Evolutionary conservation across 176 grass and related monocot species (phyloP), one percentile per base, ranked within the genome.

Genomic region (Aegilops bicornis): DNA sequence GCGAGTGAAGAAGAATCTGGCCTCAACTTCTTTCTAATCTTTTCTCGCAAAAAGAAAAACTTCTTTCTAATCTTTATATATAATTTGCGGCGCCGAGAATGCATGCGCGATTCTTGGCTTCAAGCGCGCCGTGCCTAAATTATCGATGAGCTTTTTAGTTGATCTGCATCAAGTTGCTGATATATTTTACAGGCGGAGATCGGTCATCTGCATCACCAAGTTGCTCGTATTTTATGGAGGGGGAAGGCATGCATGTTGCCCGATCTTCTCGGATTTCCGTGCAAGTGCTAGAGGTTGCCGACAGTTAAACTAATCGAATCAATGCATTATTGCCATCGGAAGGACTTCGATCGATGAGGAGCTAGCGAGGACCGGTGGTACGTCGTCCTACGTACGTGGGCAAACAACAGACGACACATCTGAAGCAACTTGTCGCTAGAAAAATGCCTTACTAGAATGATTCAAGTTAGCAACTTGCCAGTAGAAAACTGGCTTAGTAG

Each of bases 321-420:
- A 54, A 32, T 20, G 45, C 27, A 76, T 76, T 30, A 50, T 76
- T 76, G 42, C 54, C 6, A 63, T 76, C 22, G 79, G 60, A 29
- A 60, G 52, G 76, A 52, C 36, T 15, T 47, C 10, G 33, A 35
- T 35, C 27, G 13, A 48, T 17, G 66, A 69, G 54, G 17, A 0
- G 48, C 48, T 52, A 17, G 65, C 1, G 27, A 77, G 33, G 25
- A 39, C 62, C 6, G 0, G 47, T 75, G 7, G 80, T 74, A 30
- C 7, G 43, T 76, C 25, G 73, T 75, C 72, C 13, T 13, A 73
- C 13, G 69, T 73, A 48, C 72, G 42, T 86, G 79, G n/a, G 37
- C 36, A 3, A 71, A 72, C 83, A 90, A 82, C 88, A 65, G 79
- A 43, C 73, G 73, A 32, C 79, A 19, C 84, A 90, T 90, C 50